phyloP scores from a whole-genome alignment of 2,329 filamentous ascomycete genomes.

The Colletotrichum sublineola region DNA sequence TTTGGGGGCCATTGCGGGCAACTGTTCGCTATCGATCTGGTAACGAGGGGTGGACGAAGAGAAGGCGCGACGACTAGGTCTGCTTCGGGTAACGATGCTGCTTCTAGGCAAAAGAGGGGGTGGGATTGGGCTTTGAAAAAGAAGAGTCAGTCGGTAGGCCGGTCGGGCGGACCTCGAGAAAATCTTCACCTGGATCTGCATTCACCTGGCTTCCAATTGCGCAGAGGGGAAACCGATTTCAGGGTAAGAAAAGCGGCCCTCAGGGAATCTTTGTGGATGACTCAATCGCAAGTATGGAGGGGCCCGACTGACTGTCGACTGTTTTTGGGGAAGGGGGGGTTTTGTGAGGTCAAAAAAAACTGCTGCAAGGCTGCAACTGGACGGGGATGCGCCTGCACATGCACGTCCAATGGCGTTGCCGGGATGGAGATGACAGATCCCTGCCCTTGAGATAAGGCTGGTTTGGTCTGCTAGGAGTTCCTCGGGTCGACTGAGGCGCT shows the following conservation, averaged over 20 bases:
- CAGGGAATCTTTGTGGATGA: conserved; percentile 32
- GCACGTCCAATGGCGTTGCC: conserved; percentile 30
- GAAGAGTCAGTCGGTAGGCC: conserved; percentile 42
- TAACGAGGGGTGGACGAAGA: conserved; percentile 22
- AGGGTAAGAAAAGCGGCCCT: conserved; percentile 32
- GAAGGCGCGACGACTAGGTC: conserved; percentile 30
- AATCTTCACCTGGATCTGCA: conserved; percentile 40
- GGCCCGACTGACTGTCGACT: conserved; percentile 37
- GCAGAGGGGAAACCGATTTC: conserved; percentile 35
- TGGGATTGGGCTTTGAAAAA: conserved; percentile 39
- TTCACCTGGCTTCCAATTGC: conserved; percentile 41
- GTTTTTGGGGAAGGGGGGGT: conserved; percentile 30
- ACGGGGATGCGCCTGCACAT: conserved; percentile 27
- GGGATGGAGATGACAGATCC: conserved; percentile 15
- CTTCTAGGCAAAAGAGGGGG: conserved; percentile 32
- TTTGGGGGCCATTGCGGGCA: conserved; percentile 55
- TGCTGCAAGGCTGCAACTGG: conserved; percentile 39
- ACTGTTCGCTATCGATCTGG: conserved; percentile 22
- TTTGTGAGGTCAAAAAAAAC: conserved; percentile 41
- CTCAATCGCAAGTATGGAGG: conserved; percentile 42
- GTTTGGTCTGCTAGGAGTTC: conserved; percentile 2
- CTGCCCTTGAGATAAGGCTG: conserved; percentile 31
- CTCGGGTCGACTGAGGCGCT: background rate
- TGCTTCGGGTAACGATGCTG: conserved; percentile 11
- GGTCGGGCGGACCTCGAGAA: conserved; percentile 43